Evolutionary conservation across 2,329 filamentous ascomycete genomes (phyloP).

Genomic region (Leptographium procerum): DNA sequence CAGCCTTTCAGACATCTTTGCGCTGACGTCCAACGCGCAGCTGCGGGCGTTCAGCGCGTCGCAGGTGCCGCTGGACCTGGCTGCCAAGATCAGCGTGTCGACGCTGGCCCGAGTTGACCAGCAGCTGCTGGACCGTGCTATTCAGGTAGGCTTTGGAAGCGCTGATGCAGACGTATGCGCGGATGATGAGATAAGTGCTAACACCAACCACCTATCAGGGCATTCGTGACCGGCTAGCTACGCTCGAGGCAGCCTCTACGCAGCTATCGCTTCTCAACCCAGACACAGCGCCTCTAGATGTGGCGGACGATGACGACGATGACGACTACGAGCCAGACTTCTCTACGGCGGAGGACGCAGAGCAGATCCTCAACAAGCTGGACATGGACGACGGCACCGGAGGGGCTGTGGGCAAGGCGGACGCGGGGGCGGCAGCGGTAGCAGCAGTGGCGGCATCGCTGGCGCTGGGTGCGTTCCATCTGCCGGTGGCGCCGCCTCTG

Average conservation of each 20-base stretch:
- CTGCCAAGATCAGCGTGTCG: conserved; percentile 71
- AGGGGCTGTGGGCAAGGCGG: conserved; percentile 21
- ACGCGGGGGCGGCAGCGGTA: conserved; percentile 9
- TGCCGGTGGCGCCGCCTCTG: conserved; percentile 66
- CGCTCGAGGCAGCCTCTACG: conserved; percentile 28
- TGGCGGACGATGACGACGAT: conserved; percentile 68
- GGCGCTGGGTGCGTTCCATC: conserved; percentile 64
- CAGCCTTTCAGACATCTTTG: conserved; percentile 75
- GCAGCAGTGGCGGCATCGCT: conserved; percentile 40
- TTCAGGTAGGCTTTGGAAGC: conserved; percentile 23
- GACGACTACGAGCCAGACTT: conserved; percentile 92
- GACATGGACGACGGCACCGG: conserved; percentile 50
- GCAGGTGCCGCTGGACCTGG: conserved; percentile 61
- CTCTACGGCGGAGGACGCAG: conserved; percentile 61
- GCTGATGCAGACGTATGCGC: background rate
- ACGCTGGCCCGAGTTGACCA: conserved; percentile 63
- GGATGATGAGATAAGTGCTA: background rate
- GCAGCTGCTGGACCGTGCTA: conserved; percentile 57
- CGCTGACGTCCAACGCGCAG: conserved; percentile 63
- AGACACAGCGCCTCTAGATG: conserved; percentile 48
- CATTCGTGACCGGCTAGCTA: conserved; percentile 37
- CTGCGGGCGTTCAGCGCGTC: conserved; percentile 75
- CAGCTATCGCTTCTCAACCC: conserved; percentile 39
- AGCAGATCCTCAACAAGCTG: conserved; percentile 67
- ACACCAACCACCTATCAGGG: conserved; percentile 29